phyloP scores from a whole-genome alignment of 768 basidiomycete genomes.

The Panellus pusillus region DNA sequence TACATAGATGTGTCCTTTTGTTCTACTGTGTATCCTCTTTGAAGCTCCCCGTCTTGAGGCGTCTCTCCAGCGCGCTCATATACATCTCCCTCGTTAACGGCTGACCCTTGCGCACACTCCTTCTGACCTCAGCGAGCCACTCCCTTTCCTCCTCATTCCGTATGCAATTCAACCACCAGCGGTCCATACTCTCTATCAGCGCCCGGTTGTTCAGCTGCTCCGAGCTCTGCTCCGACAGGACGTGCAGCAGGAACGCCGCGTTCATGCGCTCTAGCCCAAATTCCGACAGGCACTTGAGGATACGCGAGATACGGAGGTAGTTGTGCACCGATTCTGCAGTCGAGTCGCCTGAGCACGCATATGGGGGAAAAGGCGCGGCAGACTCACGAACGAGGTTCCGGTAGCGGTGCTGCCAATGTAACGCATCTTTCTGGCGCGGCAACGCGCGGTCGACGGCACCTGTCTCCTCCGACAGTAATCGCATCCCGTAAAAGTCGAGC shows the following conservation, averaged over 20 bases:
- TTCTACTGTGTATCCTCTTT: too few relatives aligned
- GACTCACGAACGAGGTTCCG: conserved; percentile 63
- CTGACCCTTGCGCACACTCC: conserved; percentile 45
- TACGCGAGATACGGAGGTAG: conserved; percentile 73
- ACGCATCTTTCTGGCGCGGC: conserved; percentile 48
- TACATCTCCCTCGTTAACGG: conserved; percentile 63
- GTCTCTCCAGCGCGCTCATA: conserved; percentile 44
- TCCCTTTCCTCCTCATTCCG: conserved; percentile 58
- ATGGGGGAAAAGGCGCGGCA: neutral
- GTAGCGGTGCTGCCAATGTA: conserved; percentile 43
- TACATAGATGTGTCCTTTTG: too few relatives aligned
- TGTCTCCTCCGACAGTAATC: conserved; percentile 53
- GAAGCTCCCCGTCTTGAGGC: conserved; percentile 38
- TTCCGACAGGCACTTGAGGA: conserved; percentile 74
- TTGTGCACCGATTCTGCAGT: conserved; percentile 66
- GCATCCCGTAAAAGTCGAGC: conserved; percentile 83
- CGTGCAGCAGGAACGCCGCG: conserved; percentile 66
- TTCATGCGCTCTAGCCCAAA: conserved; percentile 64
- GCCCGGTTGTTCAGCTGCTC: conserved; percentile 46
- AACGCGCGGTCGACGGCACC: conserved; percentile 57
- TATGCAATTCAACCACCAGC: conserved; percentile 77
- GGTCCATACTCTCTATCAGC: conserved; percentile 66
- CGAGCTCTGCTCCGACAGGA: conserved; percentile 71
- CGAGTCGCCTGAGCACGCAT: conserved; percentile 2
- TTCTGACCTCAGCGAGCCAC: conserved; percentile 53